Percentiles rank a stretch among this genome's conserved stretches.
These are phyloP conservation scores for Hyphopichia burtonii DNA, from an alignment of 1,139 yeast genomes.

Conservation along the genomic window DNA sequence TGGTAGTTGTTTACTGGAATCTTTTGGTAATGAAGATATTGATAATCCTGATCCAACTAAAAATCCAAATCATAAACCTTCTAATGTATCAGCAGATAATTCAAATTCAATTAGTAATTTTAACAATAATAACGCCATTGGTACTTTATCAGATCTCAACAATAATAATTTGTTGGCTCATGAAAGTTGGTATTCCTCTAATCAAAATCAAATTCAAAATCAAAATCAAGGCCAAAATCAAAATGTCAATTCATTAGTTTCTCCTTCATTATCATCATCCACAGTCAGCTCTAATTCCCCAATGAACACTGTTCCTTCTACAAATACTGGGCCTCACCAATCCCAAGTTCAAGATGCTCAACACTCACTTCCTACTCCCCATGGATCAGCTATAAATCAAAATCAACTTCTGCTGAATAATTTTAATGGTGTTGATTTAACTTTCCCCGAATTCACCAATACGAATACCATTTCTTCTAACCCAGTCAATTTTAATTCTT, in stretches of 20 bases:
- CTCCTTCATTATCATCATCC: slow-evolving; percentile 4
- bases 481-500: slow-evolving; percentile 3
- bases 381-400: background rate
- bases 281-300: slow-evolving; percentile 1
- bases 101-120: background rate
- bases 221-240: background rate
- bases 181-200: slow-evolving; percentile 2
- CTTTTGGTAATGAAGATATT: background rate
- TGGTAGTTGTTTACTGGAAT: slow-evolving; percentile 57
- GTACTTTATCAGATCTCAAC: background rate
- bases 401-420: background rate
- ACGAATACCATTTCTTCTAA: background rate
- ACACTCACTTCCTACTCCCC: background rate
- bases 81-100: background rate
- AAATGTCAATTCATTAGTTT: background rate
- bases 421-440: slow-evolving; percentile 1
- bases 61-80: background rate
- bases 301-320: background rate
- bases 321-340: background rate
- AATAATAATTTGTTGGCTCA: slow-evolving; percentile 2
- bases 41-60: background rate
- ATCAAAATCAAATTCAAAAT: background rate
- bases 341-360: slow-evolving; percentile 1
- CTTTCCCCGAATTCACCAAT: slow-evolving; percentile 3
- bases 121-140: background rate